Evolutionary conservation across 768 basidiomycete species (phyloP).

Genomic region (Macrolepiota albuminosa): DNA sequence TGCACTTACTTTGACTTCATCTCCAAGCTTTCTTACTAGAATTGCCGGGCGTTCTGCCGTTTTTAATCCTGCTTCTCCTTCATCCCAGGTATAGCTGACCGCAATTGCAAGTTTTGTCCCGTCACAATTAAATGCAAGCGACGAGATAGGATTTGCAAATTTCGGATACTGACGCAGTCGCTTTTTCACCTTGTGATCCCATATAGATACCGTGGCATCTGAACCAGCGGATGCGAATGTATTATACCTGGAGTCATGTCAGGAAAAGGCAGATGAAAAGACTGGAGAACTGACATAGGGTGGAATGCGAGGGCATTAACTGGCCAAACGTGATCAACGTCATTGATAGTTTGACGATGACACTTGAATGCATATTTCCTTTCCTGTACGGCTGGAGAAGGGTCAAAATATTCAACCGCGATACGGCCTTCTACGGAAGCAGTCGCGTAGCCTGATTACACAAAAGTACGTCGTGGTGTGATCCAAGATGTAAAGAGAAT

Average conservation of each 20-base stretch:
- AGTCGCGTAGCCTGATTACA: slow-evolving; percentile 74
- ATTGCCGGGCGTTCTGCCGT: slow-evolving; percentile 59
- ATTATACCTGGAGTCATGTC: slow-evolving; percentile 54
- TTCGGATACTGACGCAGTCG: slow-evolving; percentile 87
- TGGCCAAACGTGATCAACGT: slow-evolving; percentile 94
- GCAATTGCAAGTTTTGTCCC: slow-evolving; percentile 82
- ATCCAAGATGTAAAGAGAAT: neutral
- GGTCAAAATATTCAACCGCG: slow-evolving; percentile 95
- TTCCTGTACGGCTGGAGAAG: slow-evolving; percentile 69
- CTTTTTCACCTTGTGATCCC: slow-evolving; percentile 98
- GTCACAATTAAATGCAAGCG: slow-evolving; percentile 78
- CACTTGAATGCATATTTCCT: slow-evolving; percentile 96
- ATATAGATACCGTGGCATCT: slow-evolving; percentile 90
- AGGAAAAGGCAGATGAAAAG: neutral
- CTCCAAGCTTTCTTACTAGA: slow-evolving; percentile 59
- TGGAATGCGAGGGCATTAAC: slow-evolving; percentile 96
- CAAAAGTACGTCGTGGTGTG: neutral
- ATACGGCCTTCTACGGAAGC: slow-evolving; percentile 95
- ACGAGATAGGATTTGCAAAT: slow-evolving; percentile 69
- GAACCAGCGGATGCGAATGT: slow-evolving; percentile 96
- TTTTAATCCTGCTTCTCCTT: slow-evolving; percentile 70
- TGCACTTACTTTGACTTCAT: slow-evolving; percentile 65
- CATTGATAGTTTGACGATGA: slow-evolving; percentile 85
- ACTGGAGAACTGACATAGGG: slow-evolving; percentile 50
- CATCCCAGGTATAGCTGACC: slow-evolving; percentile 87